Percentiles rank a stretch among this genome's conserved stretches.
Conservation (phyloP, 2,329 filamentous ascomycete genomes). For the Bipolaris cookei region DNA sequence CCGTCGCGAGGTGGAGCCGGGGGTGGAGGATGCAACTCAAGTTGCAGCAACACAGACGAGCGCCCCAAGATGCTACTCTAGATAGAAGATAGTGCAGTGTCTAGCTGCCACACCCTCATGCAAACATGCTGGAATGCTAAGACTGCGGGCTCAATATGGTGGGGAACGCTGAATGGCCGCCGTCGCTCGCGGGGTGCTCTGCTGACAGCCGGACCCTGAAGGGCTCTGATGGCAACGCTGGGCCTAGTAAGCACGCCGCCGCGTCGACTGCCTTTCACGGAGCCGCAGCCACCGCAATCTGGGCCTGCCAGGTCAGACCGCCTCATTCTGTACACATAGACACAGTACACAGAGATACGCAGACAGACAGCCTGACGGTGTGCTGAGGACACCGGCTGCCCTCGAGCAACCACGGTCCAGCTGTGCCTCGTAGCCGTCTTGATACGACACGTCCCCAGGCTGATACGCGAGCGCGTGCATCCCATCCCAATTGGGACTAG, state of each 20-base stretch:
- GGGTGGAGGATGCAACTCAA: neutral
- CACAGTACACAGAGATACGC: too few relatives aligned
- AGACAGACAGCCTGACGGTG: too few relatives aligned
- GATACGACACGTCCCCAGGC: slow-evolving; percentile 9
- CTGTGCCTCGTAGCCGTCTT: slow-evolving; percentile 1
- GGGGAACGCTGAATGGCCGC: slow-evolving; percentile 3
- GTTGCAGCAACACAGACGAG: slow-evolving; percentile 10
- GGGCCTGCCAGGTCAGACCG: neutral
- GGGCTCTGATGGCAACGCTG: slow-evolving; percentile 8
- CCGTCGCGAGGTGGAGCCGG: slow-evolving; percentile 16
- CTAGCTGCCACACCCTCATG: neutral
- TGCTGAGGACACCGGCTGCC: neutral
- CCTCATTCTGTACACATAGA: neutral
- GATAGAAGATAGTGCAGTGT: neutral
- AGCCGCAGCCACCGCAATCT: neutral
- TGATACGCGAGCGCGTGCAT: slow-evolving; percentile 21
- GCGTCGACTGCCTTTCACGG: neutral
- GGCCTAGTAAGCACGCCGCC: slow-evolving; percentile 21
- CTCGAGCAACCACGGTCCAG: neutral
- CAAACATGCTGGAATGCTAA: neutral
- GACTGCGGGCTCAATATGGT: slow-evolving; percentile 6
- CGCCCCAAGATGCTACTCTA: slow-evolving; percentile 10
- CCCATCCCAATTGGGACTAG: slow-evolving; percentile 11
- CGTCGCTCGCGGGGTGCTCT: slow-evolving; percentile 30
- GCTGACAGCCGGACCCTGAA: slow-evolving; percentile 28